Percentiles rank a stretch among this genome's conserved stretches.
Conservation (phyloP, 1,139 yeast genomes). For the Zhuliangozyma parablackwelliae region DNA sequence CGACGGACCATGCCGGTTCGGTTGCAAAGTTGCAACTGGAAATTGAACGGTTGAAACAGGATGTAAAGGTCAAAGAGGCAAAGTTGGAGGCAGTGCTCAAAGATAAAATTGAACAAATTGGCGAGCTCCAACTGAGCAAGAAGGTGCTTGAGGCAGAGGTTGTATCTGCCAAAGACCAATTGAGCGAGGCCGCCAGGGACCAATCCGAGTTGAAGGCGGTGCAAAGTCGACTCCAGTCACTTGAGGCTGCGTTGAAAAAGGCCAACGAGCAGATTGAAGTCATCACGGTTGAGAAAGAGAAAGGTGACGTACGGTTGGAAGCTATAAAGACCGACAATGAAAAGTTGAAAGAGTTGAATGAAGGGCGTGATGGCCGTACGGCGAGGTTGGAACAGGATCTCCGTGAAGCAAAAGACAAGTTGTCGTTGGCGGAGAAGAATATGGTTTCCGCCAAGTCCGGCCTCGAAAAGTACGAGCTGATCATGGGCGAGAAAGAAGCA, state of each 20-base stretch:
- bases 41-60: slow-evolving; percentile 1
- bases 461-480: too few species aligned
- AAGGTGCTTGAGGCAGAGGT: slow-evolving; percentile 1
- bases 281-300: not conserved
- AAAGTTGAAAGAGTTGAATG: not conserved
- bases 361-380: too few species aligned
- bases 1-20: not conserved
- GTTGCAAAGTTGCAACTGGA: slow-evolving; percentile 2
- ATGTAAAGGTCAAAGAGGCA: slow-evolving; percentile 1
- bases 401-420: slow-evolving; percentile 8
- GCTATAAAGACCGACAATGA: not conserved
- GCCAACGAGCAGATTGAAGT: slow-evolving; percentile 2
- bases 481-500: slow-evolving; percentile 1
- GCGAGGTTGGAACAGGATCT: too few species aligned
- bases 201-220: slow-evolving; percentile 1
- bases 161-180: not conserved
- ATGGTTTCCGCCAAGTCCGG: not conserved
- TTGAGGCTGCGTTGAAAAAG: slow-evolving; percentile 4
- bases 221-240: not conserved
- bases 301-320: too few species aligned
- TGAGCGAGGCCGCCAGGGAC: slow-evolving; percentile 1
- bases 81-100: not conserved
- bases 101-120: not conserved
- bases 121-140: not conserved
- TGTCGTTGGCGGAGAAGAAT: slow-evolving; percentile 4